A percentile compares a stretch with the other conserved stretches of the same genome.
phyloP scores from a whole-genome alignment of 148 eudicot species.

The Gaultheria prostrata region DNA sequence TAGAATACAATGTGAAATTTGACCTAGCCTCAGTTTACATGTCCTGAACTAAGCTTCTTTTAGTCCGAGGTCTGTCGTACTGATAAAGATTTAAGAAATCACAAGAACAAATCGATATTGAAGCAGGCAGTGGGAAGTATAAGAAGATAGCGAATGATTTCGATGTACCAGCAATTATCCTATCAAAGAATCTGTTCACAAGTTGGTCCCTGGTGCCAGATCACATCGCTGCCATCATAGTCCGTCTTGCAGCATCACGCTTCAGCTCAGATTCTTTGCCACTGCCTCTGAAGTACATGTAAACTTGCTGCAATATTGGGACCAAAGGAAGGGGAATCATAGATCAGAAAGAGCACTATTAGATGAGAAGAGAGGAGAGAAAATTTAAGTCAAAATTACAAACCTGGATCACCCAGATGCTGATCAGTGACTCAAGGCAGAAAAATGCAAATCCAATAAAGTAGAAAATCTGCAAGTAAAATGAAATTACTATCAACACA shows the following conservation, averaged over 20 bases:
- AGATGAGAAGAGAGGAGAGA: neutral
- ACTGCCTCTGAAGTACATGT: slow-evolving; percentile 63
- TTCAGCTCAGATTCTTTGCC: slow-evolving; percentile 62
- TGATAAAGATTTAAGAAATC: neutral
- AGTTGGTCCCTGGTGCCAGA: slow-evolving; percentile 3
- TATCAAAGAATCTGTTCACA: slow-evolving; percentile 15
- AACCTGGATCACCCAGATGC: slow-evolving; percentile 77
- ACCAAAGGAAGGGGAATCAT: neutral
- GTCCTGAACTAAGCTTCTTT: neutral
- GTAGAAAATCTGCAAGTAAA: slow-evolving; percentile 48
- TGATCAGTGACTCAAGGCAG: slow-evolving; percentile 48
- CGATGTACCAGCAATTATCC: slow-evolving; percentile 10
- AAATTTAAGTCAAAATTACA: slow-evolving; percentile 1
- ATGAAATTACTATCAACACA: neutral
- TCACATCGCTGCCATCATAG: slow-evolving; percentile 53
- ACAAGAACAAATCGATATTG: neutral
- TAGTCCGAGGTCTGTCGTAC: neutral
- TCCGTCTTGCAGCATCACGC: slow-evolving; percentile 52
- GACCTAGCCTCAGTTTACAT: slow-evolving; percentile 1
- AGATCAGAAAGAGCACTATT: neutral
- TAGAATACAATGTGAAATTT: neutral
- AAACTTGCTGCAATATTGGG: slow-evolving; percentile 51
- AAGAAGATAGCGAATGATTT: neutral
- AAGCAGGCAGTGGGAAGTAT: neutral
- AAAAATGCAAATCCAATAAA: slow-evolving; percentile 59